A percentile compares a stretch with the other conserved stretches of the same genome.
Conservation (phyloP, 2,329 filamentous ascomycete species). For the Fusarium miscanthi region DNA sequence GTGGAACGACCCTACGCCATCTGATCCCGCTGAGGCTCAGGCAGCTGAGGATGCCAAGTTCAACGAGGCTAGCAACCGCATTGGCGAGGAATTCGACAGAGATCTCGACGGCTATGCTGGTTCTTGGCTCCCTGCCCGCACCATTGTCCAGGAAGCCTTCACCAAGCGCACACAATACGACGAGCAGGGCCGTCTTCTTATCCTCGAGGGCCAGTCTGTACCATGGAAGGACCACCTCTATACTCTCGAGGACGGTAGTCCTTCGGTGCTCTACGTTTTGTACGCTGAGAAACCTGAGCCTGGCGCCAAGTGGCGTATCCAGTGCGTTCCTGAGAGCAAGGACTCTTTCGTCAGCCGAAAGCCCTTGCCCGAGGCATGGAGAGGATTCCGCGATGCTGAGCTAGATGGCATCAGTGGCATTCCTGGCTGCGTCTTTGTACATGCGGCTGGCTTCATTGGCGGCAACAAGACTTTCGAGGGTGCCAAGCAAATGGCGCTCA, state of each 20-base stretch:
- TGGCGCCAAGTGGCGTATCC: conserved; percentile 90
- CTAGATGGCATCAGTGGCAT: conserved; percentile 78
- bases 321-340: conserved; percentile 86
- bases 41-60: conserved; percentile 85
- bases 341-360: conserved; percentile 93
- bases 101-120: conserved; percentile 80
- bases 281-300: conserved; percentile 85
- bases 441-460: conserved; percentile 95
- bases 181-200: conserved; percentile 79
- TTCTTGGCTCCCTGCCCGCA: conserved; percentile 89
- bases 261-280: conserved; percentile 81
- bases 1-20: conserved; percentile 74
- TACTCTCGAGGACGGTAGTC: conserved; percentile 76
- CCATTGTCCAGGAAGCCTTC: conserved; percentile 82
- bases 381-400: conserved; percentile 87
- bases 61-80: conserved; percentile 78
- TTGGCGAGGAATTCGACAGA: conserved; percentile 87
- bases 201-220: conserved; percentile 80
- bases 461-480: conserved; percentile 94
- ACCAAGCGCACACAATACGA: conserved; percentile 74
- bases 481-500: conserved; percentile 84
- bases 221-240: conserved; percentile 99
- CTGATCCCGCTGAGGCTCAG: conserved; percentile 68
- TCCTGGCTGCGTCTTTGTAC: conserved; percentile 87
- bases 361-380: conserved; percentile 90